These are phyloP conservation scores for Aspergillus saccharolyticus DNA, from an alignment of 495 filamentous ascomycete genomes.

Conservation along the genomic window DNA sequence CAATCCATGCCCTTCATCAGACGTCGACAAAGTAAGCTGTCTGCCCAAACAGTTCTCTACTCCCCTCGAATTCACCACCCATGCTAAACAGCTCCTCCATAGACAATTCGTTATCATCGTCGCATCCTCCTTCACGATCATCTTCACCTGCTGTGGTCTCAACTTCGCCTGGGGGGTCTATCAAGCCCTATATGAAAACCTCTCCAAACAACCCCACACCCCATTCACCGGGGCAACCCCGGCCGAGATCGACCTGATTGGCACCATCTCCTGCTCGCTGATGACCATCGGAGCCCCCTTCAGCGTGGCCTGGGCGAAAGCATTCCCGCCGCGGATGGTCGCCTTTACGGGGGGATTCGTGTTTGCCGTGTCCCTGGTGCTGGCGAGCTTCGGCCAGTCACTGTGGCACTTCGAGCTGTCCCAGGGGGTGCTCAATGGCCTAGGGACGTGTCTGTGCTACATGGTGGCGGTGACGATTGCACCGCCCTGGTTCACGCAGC, in stretches of 20 bases:
- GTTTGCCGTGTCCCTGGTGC: not conserved
- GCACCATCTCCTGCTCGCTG: not conserved
- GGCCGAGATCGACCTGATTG: not conserved
- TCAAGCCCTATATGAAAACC: not conserved
- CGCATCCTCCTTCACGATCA: not conserved
- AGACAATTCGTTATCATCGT: not conserved
- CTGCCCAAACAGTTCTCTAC: too few species aligned
- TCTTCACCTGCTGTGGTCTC: constrained; percentile 1
- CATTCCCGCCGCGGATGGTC: not conserved
- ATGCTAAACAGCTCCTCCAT: not conserved
- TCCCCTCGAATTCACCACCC: not conserved
- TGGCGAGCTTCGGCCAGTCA: not conserved
- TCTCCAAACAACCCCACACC: not conserved
- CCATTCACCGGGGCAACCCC: not conserved
- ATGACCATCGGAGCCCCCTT: not conserved
- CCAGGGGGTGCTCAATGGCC: not conserved
- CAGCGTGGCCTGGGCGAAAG: not conserved
- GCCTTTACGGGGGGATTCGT: not conserved
- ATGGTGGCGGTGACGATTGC: not conserved
- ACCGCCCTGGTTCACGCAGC: not conserved
- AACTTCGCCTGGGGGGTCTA: constrained; percentile 1
- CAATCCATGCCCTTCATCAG: not conserved
- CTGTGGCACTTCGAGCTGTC: not conserved
- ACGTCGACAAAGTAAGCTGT: not conserved
- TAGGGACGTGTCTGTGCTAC: not conserved